Conservation (phyloP, 2,329 filamentous ascomycete genomes). For the Scopulariopsis brevicaulis region DNA sequence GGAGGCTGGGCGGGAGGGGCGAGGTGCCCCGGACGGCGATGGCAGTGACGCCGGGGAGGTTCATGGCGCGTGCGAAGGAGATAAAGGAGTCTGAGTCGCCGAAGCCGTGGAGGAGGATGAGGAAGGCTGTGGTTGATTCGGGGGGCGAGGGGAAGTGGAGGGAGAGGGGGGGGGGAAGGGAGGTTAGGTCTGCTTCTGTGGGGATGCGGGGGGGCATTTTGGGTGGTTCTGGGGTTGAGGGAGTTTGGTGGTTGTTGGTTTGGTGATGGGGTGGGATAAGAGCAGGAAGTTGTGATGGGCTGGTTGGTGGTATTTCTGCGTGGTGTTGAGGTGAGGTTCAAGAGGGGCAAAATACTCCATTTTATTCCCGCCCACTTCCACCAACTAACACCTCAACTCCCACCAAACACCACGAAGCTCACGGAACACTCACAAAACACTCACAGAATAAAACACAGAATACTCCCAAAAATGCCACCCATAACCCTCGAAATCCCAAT, state of each 20-base stretch:
- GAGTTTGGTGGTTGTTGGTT: too few relatives aligned
- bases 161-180: conserved; percentile 29
- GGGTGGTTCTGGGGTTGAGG: not conserved
- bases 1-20: conserved; percentile 56
- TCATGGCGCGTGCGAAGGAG: conserved; percentile 54
- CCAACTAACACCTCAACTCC: too few relatives aligned
- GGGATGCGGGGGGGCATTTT: conserved; percentile 29
- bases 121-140: conserved; percentile 59
- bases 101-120: conserved; percentile 75
- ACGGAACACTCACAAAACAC: too few relatives aligned
- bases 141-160: conserved; percentile 39
- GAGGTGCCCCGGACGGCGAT: conserved; percentile 63
- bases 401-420: too few relatives aligned
- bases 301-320: too few relatives aligned
- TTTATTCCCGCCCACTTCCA: too few relatives aligned
- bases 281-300: too few relatives aligned
- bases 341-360: too few relatives aligned
- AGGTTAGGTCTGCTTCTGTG: conserved; percentile 34
- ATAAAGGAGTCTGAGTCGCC: conserved; percentile 66
- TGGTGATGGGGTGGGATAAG: too few relatives aligned
- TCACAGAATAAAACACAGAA: not conserved
- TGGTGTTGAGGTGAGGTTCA: too few relatives aligned
- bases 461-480: not conserved
- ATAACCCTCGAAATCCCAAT: conserved; percentile 37
- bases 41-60: conserved; percentile 65